Evolutionary conservation across 208 protist genomes (phyloP).

Genomic region (Trichomonas vaginalis): DNA sequence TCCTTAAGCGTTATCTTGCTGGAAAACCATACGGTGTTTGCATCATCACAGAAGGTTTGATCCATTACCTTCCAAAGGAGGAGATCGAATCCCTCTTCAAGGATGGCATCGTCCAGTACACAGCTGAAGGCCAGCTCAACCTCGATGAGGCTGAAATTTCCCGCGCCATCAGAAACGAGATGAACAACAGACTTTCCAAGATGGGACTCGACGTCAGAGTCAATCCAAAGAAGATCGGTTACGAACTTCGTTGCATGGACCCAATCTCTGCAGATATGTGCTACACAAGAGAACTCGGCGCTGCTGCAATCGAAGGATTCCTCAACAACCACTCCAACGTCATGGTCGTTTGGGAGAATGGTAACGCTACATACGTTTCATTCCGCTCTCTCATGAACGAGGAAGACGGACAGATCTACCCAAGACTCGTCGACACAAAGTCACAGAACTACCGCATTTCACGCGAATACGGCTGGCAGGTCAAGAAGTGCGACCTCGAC

Average conservation of each 20-base stretch:
- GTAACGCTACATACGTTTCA: background rate
- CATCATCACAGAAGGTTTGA: conserved; percentile 25
- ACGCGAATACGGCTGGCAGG: background rate
- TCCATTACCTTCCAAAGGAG: conserved; percentile 14
- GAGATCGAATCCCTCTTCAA: conserved; percentile 14
- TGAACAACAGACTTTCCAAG: background rate
- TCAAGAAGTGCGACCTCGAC: background rate
- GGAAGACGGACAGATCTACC: background rate
- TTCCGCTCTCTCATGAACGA: conserved; percentile 8
- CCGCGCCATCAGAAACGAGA: conserved; percentile 18
- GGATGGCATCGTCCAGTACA: background rate
- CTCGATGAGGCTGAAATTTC: conserved; percentile 24
- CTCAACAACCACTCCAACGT: background rate
- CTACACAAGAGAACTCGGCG: conserved; percentile 25
- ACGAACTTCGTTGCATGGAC: conserved; percentile 25
- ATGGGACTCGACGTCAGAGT: background rate
- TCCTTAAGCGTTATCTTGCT: conserved; percentile 18
- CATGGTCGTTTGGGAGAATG: conserved; percentile 6
- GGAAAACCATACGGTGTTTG: conserved; percentile 24
- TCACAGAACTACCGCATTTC: conserved; percentile 23
- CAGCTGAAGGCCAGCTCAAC: conserved; percentile 20
- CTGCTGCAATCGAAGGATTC: background rate
- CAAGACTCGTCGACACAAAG: background rate
- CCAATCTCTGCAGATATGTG: conserved; percentile 22
- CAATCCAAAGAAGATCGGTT: conserved; percentile 23